Percentiles rank a stretch among this genome's conserved stretches.
phyloP scores from a whole-genome alignment of 192 early-diverging fungal genomes.

The Mortierella antarctica region DNA sequence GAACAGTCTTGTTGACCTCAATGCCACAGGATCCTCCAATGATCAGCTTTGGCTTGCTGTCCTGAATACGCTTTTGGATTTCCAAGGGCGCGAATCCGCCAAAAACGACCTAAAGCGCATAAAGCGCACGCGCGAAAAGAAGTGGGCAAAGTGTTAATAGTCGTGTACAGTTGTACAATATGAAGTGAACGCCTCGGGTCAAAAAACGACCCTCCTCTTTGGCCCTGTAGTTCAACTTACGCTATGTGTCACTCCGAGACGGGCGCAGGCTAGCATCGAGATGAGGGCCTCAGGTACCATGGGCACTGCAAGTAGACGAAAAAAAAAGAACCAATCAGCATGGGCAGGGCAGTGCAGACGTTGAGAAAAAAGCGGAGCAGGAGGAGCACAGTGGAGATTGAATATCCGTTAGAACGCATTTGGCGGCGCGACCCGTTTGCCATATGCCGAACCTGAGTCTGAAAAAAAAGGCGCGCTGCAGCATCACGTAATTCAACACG shows the following conservation, averaged over 20 bases:
- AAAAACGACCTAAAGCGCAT: conserved; percentile 54
- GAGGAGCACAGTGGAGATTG: neutral
- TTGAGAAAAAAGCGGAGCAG: neutral
- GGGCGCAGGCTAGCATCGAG: conserved; percentile 87
- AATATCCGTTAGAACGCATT: too few species aligned
- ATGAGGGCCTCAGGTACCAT: conserved; percentile 85
- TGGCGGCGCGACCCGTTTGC: too few species aligned
- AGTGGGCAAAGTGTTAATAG: neutral
- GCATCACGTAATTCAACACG: too few species aligned
- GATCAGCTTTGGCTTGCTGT: conserved; percentile 79
- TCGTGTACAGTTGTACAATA: neutral
- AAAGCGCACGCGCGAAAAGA: neutral
- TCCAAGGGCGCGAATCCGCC: conserved; percentile 79
- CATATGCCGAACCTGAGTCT: too few species aligned
- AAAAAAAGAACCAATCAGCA: neutral
- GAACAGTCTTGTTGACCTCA: conserved; percentile 76
- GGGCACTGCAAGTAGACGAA: conserved; percentile 48
- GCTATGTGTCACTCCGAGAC: conserved; percentile 85
- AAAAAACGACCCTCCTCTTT: neutral
- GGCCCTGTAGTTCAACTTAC: conserved; percentile 59
- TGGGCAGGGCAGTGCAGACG: neutral
- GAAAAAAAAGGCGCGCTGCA: too few species aligned
- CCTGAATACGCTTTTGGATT: conserved; percentile 86
- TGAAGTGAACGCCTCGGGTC: neutral
- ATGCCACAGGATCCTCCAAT: conserved; percentile 84